phyloP scores from a whole-genome alignment of 805 yeast species.

The Candida krabiensis region DNA sequence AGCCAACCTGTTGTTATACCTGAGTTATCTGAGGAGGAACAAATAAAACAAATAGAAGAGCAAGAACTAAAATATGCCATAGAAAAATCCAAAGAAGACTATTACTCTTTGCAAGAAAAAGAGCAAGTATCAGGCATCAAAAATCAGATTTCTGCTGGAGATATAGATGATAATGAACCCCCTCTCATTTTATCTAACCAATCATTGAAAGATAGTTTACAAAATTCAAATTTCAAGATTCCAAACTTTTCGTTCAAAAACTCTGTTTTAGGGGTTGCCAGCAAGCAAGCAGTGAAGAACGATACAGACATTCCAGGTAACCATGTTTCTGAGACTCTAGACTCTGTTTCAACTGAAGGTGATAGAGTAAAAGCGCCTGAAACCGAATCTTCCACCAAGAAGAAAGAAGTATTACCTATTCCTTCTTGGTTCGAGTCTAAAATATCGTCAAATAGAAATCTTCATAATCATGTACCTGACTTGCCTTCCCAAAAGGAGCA shows the following conservation, averaged over 20 bases:
- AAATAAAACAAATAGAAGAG: conserved; percentile 22
- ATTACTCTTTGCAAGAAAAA: conserved; percentile 28
- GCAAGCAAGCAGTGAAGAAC: conserved; percentile 2
- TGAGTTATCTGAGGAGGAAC: conserved; percentile 12
- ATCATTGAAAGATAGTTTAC: conserved; percentile 15
- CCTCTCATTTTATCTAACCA: conserved; percentile 24
- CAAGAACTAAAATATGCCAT: conserved; percentile 44
- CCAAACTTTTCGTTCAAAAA: conserved; percentile 17
- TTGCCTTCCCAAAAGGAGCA: not conserved
- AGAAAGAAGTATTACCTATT: conserved; percentile 12
- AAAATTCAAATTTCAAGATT: conserved; percentile 10
- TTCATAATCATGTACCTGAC: conserved; percentile 1
- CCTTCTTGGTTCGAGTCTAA: conserved; percentile 23
- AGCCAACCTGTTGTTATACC: conserved; percentile 6
- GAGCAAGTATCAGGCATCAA: conserved; percentile 18
- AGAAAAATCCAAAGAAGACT: conserved; percentile 46
- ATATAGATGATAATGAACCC: conserved; percentile 14
- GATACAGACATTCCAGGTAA: not conserved
- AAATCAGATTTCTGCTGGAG: conserved; percentile 1
- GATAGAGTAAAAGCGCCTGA: not conserved
- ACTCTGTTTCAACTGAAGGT: not conserved
- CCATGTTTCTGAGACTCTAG: not conserved
- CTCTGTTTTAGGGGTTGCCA: conserved; percentile 5
- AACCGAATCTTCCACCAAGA: not conserved
- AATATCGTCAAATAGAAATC: conserved; percentile 4